Percentiles rank a stretch among this genome's conserved stretches.
These are phyloP conservation scores for Emergomyces africanus DNA, from an alignment of 2,329 filamentous ascomycete species.

Conservation along the genomic window DNA sequence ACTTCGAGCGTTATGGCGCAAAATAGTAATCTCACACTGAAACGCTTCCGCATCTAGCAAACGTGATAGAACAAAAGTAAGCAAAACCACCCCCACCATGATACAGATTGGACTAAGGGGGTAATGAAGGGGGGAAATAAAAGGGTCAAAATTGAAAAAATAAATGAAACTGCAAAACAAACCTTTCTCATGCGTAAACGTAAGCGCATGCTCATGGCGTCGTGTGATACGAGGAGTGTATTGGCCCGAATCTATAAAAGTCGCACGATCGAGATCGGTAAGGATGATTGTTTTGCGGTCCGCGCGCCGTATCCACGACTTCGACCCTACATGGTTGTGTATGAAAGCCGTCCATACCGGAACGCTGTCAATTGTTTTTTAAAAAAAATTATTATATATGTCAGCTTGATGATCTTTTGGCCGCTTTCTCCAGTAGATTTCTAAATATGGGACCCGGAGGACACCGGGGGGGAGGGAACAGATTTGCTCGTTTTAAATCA, in stretches of 20 bases:
- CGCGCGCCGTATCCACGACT: constrained; percentile 36
- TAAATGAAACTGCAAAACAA: constrained; percentile 5
- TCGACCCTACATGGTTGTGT: constrained; percentile 34
- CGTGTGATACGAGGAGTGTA: constrained; percentile 32
- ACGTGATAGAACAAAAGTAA: background rate
- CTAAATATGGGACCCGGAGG: background rate
- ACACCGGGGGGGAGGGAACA: background rate
- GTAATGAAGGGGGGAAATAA: background rate
- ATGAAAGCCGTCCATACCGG: constrained; percentile 51
- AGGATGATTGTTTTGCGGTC: constrained; percentile 35
- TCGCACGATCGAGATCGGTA: constrained; percentile 38
- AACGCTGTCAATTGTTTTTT: constrained; percentile 25
- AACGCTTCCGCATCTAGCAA: constrained; percentile 28
- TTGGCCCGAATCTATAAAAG: constrained; percentile 37
- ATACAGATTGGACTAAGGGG: background rate
- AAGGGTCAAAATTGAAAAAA: background rate
- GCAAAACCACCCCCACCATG: background rate
- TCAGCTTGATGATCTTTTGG: background rate
- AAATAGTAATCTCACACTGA: constrained; percentile 20
- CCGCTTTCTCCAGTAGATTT: background rate
- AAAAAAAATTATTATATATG: background rate
- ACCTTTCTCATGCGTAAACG: constrained; percentile 25
- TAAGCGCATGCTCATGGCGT: constrained; percentile 28
- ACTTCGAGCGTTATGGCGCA: constrained; percentile 6
- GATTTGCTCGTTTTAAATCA: background rate